These are phyloP conservation scores for Tuber borchii DNA, from an alignment of 495 filamentous ascomycete genomes.

Conservation along the genomic window DNA sequence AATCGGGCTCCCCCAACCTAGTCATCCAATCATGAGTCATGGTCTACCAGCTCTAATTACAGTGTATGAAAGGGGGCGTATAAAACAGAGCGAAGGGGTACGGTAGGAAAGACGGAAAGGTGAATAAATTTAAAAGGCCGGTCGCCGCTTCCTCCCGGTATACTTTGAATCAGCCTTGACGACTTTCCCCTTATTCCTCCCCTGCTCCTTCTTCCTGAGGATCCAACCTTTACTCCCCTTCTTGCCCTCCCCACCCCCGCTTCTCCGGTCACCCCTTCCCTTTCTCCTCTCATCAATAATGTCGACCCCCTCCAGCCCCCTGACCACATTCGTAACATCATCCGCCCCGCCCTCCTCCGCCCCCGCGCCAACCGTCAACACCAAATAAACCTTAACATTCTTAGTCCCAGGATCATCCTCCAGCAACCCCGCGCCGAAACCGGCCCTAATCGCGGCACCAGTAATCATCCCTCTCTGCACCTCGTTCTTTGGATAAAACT, in stretches of 20 bases:
- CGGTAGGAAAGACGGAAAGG: background rate
- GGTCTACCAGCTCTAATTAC: background rate
- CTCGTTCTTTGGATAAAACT: constrained; percentile 97
- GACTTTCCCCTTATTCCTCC: constrained; percentile 87
- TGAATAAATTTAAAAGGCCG: constrained; percentile 17
- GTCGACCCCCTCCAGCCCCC: constrained; percentile 81
- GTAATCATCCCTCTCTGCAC: constrained; percentile 86
- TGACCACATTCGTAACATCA: constrained; percentile 80
- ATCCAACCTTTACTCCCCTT: constrained; percentile 91
- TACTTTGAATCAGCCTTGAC: constrained; percentile 87
- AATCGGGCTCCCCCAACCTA: background rate
- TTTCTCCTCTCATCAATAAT: constrained; percentile 65
- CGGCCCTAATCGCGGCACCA: constrained; percentile 77
- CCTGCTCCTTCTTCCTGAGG: constrained; percentile 88
- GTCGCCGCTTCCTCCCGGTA: constrained; percentile 74
- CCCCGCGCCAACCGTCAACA: constrained; percentile 79
- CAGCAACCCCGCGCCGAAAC: constrained; percentile 88
- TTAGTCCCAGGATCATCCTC: constrained; percentile 96
- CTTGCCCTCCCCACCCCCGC: constrained; percentile 51
- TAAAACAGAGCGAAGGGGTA: background rate
- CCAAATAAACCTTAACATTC: constrained; percentile 87
- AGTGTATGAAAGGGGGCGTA: background rate
- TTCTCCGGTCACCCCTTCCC: constrained; percentile 43
- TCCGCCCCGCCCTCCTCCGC: constrained; percentile 51
- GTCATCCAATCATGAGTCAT: background rate